Percentiles rank a stretch among this genome's conserved stretches.
These are phyloP conservation scores for Spiraea crenata DNA, from an alignment of 331 rosid species.

Conservation along the genomic window DNA sequence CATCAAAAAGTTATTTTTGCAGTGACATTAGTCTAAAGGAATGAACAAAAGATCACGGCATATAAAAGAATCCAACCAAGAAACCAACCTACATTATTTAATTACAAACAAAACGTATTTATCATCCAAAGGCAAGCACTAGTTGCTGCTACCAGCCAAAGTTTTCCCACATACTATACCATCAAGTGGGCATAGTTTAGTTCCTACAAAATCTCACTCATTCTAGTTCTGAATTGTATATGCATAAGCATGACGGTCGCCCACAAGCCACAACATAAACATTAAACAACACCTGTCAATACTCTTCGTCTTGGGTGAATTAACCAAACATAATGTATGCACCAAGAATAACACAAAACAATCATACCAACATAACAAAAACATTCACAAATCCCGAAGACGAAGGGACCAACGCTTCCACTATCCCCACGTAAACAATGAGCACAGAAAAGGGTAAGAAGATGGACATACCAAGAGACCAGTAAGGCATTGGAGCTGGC, in stretches of 20 bases:
- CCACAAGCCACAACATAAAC: neutral
- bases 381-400: neutral
- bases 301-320: neutral
- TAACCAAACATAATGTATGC: neutral
- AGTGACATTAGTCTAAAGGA: constrained; percentile 17
- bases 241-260: constrained; percentile 2
- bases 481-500: constrained; percentile 99
- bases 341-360: neutral
- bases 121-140: too few species aligned
- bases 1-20: constrained; percentile 19
- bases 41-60: constrained; percentile 1
- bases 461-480: constrained; percentile 76
- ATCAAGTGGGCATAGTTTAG: neutral
- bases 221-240: neutral
- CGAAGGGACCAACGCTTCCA: too few species aligned
- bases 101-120: constrained; percentile 9
- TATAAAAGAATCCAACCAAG: constrained; percentile 1
- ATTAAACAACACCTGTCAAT: neutral
- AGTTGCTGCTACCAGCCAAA: constrained; percentile 3
- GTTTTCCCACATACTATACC: constrained; percentile 7
- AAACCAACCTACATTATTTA: constrained; percentile 28
- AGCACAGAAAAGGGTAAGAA: neutral
- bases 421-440: neutral
- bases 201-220: neutral
- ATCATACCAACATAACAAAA: neutral